Conservation (phyloP, 352 stramenopile species). For the Phytopythium kandeliae region DNA sequence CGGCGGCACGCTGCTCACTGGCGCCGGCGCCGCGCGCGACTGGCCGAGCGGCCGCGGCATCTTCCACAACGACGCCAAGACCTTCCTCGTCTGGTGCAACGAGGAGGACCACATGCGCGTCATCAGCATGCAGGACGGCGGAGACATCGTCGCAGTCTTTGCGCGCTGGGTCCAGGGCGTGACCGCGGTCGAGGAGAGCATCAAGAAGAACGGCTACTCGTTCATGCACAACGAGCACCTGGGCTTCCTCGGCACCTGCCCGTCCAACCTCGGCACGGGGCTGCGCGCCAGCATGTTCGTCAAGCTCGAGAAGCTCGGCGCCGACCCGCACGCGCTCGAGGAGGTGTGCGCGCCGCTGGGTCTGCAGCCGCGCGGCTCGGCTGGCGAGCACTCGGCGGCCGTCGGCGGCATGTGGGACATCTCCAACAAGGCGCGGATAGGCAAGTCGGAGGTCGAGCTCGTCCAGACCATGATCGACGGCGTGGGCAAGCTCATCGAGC, state of each 20-base stretch:
- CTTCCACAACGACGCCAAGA: constrained; percentile 90
- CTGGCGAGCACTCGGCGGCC: constrained; percentile 78
- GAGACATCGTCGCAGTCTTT: constrained; percentile 90
- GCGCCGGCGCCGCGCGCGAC: constrained; percentile 85
- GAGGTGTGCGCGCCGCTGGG: constrained; percentile 69
- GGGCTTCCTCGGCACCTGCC: constrained; percentile 84
- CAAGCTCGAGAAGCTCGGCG: constrained; percentile 73
- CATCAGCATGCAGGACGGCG: constrained; percentile 87
- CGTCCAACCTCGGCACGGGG: constrained; percentile 85
- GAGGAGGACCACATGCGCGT: constrained; percentile 90
- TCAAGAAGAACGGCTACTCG: constrained; percentile 73
- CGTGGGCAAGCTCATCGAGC: constrained; percentile 86
- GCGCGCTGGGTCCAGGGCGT: constrained; percentile 79
- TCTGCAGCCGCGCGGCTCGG: constrained; percentile 74
- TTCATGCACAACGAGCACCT: constrained; percentile 90
- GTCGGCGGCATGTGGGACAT: constrained; percentile 90
- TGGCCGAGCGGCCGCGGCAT: constrained; percentile 92
- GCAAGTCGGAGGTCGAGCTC: constrained; percentile 92
- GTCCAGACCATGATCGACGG: constrained; percentile 96
- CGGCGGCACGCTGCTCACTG: constrained; percentile 75
- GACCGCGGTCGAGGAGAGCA: constrained; percentile 63
- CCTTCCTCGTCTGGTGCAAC: constrained; percentile 88
- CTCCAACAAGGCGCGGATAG: constrained; percentile 92
- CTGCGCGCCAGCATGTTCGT: constrained; percentile 84
- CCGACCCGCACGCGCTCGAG: constrained; percentile 65